These are phyloP conservation scores for Barnettozyma hawaiiensis DNA, from an alignment of 1,139 yeast genomes.

Conservation along the genomic window DNA sequence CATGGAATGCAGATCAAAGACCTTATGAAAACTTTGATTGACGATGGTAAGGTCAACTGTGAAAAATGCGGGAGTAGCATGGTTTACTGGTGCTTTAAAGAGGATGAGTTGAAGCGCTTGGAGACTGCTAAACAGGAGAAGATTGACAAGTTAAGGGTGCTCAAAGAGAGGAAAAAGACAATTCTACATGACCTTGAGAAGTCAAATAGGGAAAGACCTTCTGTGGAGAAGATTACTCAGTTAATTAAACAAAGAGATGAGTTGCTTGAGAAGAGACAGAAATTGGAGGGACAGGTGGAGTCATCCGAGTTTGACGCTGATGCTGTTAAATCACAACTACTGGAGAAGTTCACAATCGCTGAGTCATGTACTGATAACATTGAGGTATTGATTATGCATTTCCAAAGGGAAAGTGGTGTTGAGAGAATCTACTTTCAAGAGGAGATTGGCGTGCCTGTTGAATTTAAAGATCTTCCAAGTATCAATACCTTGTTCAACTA, in stretches of 20 bases:
- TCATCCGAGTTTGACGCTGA: slow-evolving; percentile 12
- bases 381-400: slow-evolving; percentile 24
- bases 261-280: slow-evolving; percentile 5
- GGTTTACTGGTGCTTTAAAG: slow-evolving; percentile 48
- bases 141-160: slow-evolving; percentile 12
- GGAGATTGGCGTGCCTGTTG: slow-evolving; percentile 14
- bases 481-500: not conserved
- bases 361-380: slow-evolving; percentile 28
- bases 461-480: not conserved
- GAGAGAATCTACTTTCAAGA: slow-evolving; percentile 24
- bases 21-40: slow-evolving; percentile 39
- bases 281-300: slow-evolving; percentile 5
- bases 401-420: slow-evolving; percentile 19
- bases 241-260: not conserved
- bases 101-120: slow-evolving; percentile 31
- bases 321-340: slow-evolving; percentile 10
- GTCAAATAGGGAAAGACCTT: slow-evolving; percentile 11
- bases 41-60: slow-evolving; percentile 40
- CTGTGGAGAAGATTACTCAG: slow-evolving; percentile 6
- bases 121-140: slow-evolving; percentile 18
- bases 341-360: slow-evolving; percentile 9
- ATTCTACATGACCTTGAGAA: slow-evolving; percentile 13
- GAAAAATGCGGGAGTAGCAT: slow-evolving; percentile 52
- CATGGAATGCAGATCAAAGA: slow-evolving; percentile 48
- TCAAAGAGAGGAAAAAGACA: slow-evolving; percentile 8